Evolutionary conservation across 2,329 filamentous ascomycete genomes (phyloP), one percentile per base, ranked within the genome.

Genomic region (Hymenoscyphus linearis): DNA sequence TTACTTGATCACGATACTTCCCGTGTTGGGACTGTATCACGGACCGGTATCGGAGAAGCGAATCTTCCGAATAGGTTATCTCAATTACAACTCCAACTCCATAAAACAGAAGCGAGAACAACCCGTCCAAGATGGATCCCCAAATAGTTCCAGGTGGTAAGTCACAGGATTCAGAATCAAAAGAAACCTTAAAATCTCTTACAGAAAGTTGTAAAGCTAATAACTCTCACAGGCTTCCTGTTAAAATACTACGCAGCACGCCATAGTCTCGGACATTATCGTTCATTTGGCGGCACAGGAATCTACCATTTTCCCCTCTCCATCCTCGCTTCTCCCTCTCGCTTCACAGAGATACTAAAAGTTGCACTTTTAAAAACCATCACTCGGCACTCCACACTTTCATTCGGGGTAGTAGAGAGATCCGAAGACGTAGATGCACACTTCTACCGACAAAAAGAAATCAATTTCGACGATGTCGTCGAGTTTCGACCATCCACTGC

Each of bases 401-500:
- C 61, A 16, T 67, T 64, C 61, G 64, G 66, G 2, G 18, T 69
- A 13, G 31, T 60, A 2, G 62, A 62, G 10, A 50, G 60, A 56
- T 61, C 60, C 13, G 22, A 36, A 9, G 31, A 18, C 14, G 22
- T 36, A 44, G 63, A 66, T 25, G 64, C 64, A n/a, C 59, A 64
- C 18, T 68, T 69, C 37, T 34, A 57, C 12, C 60, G 62, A 4
- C 27, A 65, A 10, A 12, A 44, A 13, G 27, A 37, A 9, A 66
- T 69, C 34, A n/a, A 61, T 9, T 65, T 60, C 57, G 57, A 65
- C 4, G 65, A 66, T 55, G 61, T 65, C 10, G 57, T 66, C 25
- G 60, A 68, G 54, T 26, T 67, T 22, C 59, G 56, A 12, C 37
- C 57, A 3, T 55, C 52, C 13, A 27, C 25, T 50, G 36, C 50